Conservation (phyloP, 208 protist species). For the Naegleria fowleri region DNA sequence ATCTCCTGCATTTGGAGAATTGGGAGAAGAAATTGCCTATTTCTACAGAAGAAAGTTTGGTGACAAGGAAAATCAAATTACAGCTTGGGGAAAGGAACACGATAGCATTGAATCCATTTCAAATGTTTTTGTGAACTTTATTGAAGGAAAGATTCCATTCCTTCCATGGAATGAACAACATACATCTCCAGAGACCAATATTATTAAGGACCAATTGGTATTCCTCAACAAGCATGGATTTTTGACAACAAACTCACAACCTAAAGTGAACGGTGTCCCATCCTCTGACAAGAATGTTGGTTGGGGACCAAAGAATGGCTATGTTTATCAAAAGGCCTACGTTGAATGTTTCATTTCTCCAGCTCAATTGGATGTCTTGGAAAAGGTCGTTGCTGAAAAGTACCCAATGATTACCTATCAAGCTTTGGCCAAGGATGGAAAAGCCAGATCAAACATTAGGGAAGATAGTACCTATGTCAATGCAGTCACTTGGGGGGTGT, state of each 20-base stretch:
- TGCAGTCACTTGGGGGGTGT: slow-evolving; percentile 63
- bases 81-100: not conserved
- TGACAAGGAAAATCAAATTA: not conserved
- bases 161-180: slow-evolving; percentile 64
- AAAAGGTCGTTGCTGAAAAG: slow-evolving; percentile 47
- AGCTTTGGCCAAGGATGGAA: not conserved
- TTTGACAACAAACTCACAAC: slow-evolving; percentile 85
- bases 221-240: slow-evolving; percentile 72
- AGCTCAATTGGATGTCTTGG: slow-evolving; percentile 40
- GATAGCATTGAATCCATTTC: not conserved
- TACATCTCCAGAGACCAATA: slow-evolving; percentile 54
- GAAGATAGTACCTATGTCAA: slow-evolving; percentile 37
- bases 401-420: slow-evolving; percentile 30
- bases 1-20: slow-evolving; percentile 16
- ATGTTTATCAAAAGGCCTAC: slow-evolving; percentile 62
- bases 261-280: slow-evolving; percentile 12
- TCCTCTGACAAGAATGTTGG: slow-evolving; percentile 34
- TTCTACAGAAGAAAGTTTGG: slow-evolving; percentile 14
- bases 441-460: not conserved
- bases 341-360: slow-evolving; percentile 60
- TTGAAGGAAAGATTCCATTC: not conserved
- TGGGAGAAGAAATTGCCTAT: not conserved
- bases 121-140: slow-evolving; percentile 12
- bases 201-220: slow-evolving; percentile 59
- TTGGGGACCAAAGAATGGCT: slow-evolving; percentile 56